Base-by-base conservation (phyloP, 352 stramenopile genomes). In the Phytophthora melonis region DNA sequence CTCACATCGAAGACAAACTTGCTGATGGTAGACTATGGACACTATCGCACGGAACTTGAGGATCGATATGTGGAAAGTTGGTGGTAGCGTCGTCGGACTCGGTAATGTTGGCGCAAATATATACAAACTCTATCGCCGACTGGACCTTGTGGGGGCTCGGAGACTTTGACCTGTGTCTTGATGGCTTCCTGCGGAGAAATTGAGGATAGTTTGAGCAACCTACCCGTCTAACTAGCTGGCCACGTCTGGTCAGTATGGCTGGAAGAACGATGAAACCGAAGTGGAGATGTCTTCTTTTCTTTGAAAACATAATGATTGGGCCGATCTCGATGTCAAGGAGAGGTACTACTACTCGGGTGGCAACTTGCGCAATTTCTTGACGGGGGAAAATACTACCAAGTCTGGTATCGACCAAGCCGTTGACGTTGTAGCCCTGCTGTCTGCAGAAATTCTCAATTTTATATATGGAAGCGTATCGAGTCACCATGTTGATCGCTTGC, bases 71-170 rank as follows among this genome's bases (percentile, higher is more conserved):
- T 32, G 27, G 27, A 5, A 32, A 32, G 27, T 32, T 32, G 5
- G 5, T 32, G 27, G 27, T 32, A n/a, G n/a, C n/a, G n/a, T n/a
- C n/a, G n/a, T n/a, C n/a, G n/a, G n/a, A n/a, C n/a, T n/a, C n/a
- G n/a, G n/a, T n/a, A 58, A 50, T 80, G 67, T 61, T 81, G 74
- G 69, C 54, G 61, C 70, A 75, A 43, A 32, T 7, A 32, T 32
- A 7, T 25, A 25, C 27, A 32, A 32, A 32, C 27, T 32, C 27
- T 30, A 32, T 78, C 55, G 21, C 11, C 65, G 69, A 81, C 68
- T 21, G 36, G 47, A 67, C 58, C 7, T 27, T 36, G 18, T 63
- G 21, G 23, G 30, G 14, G 11, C 50, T 55, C 45, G 10, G 34
- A 32, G 43, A 55, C 50, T 66, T 66, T 67, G 58, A 67, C 34